Percentiles rank a stretch among this genome's conserved stretches.
Conservation (phyloP, 2,329 filamentous ascomycete genomes). For the Trichoderma sp. region DNA sequence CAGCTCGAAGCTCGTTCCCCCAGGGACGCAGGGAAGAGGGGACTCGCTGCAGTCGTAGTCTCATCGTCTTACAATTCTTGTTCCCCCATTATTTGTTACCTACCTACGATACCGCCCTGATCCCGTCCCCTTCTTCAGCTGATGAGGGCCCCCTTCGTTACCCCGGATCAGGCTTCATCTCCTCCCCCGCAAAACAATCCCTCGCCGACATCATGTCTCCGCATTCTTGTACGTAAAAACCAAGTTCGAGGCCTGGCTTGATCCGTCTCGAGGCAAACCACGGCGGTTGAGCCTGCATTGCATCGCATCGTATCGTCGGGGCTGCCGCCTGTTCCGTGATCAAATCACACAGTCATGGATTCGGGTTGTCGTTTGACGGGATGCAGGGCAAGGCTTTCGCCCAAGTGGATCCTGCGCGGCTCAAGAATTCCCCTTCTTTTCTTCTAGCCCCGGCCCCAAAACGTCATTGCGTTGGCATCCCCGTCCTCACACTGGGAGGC, state of each 20-base stretch:
- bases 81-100: not conserved
- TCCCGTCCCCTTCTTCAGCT: not conserved
- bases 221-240: constrained; percentile 28
- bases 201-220: constrained; percentile 19
- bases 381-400: constrained; percentile 11
- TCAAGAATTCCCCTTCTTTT: constrained; percentile 11
- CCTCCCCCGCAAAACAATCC: constrained; percentile 25
- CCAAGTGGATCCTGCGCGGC: constrained; percentile 12
- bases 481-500: too few species aligned
- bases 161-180: constrained; percentile 10
- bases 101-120: not conserved
- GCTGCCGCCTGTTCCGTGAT: constrained; percentile 20
- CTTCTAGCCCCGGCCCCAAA: constrained; percentile 18
- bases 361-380: constrained; percentile 5
- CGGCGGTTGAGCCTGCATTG: constrained; percentile 3
- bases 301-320: constrained; percentile 2
- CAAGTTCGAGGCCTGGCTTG: constrained; percentile 8
- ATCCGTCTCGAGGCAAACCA: constrained; percentile 5
- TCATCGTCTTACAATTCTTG: too few species aligned
- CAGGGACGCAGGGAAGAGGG: constrained; percentile 3
- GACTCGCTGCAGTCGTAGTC: too few species aligned
- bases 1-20: not conserved
- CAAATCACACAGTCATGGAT: constrained; percentile 6
- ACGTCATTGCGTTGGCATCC: constrained; percentile 20
- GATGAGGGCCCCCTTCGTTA: not conserved